Evolutionary conservation across 257 asterid species (phyloP).

Genomic region (Lycium ferocissimum): DNA sequence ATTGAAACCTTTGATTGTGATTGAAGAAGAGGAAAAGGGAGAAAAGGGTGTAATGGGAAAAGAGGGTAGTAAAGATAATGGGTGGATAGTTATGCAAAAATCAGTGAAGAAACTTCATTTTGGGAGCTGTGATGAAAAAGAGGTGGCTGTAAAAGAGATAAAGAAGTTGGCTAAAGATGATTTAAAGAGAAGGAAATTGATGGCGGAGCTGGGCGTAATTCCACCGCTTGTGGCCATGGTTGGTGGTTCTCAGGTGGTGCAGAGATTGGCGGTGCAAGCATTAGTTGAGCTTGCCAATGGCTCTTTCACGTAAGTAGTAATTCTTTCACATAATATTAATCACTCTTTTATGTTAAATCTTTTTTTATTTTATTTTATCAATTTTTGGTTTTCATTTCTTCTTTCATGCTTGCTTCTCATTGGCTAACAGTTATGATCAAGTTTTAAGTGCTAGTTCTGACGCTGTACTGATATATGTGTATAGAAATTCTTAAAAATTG

Average conservation of each 20-base stretch:
- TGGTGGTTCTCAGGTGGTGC: constrained; percentile 62
- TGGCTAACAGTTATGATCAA: background rate
- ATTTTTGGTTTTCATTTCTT: background rate
- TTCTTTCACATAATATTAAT: background rate
- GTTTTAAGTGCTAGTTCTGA: background rate
- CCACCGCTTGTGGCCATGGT: constrained; percentile 88
- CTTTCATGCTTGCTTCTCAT: background rate
- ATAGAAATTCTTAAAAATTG: background rate
- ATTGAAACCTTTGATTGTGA: constrained; percentile 13
- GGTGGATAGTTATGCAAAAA: constrained; percentile 60
- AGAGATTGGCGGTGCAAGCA: constrained; percentile 64
- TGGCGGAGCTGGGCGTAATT: constrained; percentile 94
- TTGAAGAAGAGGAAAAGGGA: constrained; percentile 33
- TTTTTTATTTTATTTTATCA: background rate
- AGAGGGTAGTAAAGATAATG: constrained; percentile 21
- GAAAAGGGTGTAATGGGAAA: constrained; percentile 35
- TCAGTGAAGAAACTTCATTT: constrained; percentile 87
- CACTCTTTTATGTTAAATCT: background rate
- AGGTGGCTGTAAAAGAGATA: constrained; percentile 70
- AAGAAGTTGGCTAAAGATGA: constrained; percentile 62
- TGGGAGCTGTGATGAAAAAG: constrained; percentile 82
- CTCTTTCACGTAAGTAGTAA: constrained; percentile 74
- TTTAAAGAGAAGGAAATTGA: constrained; percentile 58
- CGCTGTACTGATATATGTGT: background rate
- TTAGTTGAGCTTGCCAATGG: constrained; percentile 70